These are phyloP conservation scores for Zymoseptoria crescenta DNA, from an alignment of 2,329 filamentous ascomycete genomes.

Conservation along the genomic window DNA sequence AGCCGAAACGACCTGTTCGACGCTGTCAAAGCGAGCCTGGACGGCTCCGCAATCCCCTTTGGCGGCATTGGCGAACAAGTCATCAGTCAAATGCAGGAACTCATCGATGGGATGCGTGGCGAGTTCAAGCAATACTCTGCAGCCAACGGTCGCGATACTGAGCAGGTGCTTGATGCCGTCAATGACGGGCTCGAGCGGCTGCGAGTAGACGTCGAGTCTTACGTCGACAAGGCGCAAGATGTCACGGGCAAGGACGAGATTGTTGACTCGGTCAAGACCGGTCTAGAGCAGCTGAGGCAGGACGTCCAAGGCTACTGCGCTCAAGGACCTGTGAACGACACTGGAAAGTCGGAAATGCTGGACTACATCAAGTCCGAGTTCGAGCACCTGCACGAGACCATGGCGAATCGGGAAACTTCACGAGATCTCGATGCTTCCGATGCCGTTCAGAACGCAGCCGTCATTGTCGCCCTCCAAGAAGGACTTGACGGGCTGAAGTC, in stretches of 20 bases:
- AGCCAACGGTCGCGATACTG: constrained; percentile 71
- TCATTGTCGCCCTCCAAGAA: constrained; percentile 27
- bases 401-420: constrained; percentile 35
- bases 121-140: constrained; percentile 73
- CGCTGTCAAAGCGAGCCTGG: constrained; percentile 50
- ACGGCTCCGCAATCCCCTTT: constrained; percentile 45
- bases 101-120: constrained; percentile 53
- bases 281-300: constrained; percentile 56
- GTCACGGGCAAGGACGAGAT: constrained; percentile 69
- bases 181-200: constrained; percentile 81
- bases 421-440: constrained; percentile 19
- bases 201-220: constrained; percentile 69
- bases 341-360: constrained; percentile 40
- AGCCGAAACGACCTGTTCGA: constrained; percentile 48
- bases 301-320: constrained; percentile 49
- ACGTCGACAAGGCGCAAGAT: constrained; percentile 65
- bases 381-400: constrained; percentile 52
- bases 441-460: constrained; percentile 20
- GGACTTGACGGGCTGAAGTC: constrained; percentile 26
- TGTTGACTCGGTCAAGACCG: constrained; percentile 58
- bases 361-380: constrained; percentile 50
- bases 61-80: constrained; percentile 51
- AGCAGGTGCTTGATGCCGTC: constrained; percentile 79
- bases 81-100: constrained; percentile 50
- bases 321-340: constrained; percentile 36